These are phyloP conservation scores for Mediolabrus comicus DNA, from an alignment of 108 stramenopile species.

Conservation along the genomic window DNA sequence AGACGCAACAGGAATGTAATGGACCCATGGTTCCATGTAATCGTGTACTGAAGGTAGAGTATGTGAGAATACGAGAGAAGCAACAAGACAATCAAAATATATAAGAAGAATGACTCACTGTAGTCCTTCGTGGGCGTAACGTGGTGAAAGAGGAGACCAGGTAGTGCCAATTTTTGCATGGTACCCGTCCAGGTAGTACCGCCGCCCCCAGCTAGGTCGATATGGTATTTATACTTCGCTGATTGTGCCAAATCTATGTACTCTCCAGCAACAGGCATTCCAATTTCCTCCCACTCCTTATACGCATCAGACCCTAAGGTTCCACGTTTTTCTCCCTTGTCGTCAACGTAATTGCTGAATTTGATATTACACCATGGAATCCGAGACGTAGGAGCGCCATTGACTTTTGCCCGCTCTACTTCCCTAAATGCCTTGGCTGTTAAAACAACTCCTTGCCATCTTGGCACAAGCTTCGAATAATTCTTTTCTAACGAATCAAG, in stretches of 20 bases:
- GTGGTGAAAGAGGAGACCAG: conserved; percentile 27
- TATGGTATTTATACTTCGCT: neutral
- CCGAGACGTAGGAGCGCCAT: neutral
- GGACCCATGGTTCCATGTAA: conserved; percentile 4
- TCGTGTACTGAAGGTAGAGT: conserved; percentile 22
- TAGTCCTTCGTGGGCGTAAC: conserved; percentile 24
- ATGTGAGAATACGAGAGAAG: too few species aligned
- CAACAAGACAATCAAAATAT: too few species aligned
- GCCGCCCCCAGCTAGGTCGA: conserved; percentile 3
- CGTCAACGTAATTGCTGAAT: neutral
- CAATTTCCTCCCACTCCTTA: neutral
- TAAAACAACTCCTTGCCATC: conserved; percentile 30
- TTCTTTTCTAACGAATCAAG: neutral
- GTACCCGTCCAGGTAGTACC: conserved; percentile 29
- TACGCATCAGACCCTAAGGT: neutral
- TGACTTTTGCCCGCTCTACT: neutral
- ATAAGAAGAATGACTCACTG: too few species aligned
- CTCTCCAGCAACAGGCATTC: neutral
- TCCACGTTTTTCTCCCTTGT: neutral
- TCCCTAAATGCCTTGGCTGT: conserved; percentile 12
- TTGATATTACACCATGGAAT: conserved; percentile 1
- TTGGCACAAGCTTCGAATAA: conserved; percentile 15
- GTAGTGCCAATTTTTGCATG: conserved; percentile 7
- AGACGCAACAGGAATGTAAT: conserved; percentile 5
- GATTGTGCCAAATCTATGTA: neutral